These are phyloP conservation scores for Pelargonium fulgidum DNA, from an alignment of 441 rosid genomes.

Conservation along the genomic window DNA sequence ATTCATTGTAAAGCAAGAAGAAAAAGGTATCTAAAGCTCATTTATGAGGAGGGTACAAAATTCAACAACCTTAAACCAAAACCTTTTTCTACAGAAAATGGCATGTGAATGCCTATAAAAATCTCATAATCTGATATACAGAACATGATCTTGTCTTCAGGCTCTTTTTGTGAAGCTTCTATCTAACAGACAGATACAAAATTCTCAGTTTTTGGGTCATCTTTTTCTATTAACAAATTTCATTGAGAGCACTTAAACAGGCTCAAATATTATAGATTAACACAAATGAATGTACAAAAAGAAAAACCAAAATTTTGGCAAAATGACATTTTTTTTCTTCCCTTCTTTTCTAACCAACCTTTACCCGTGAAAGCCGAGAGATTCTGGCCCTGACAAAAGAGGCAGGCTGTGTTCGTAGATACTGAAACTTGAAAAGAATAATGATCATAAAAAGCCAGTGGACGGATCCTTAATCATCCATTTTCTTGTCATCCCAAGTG, in stretches of 20 bases:
- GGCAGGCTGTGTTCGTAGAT: slow-evolving; percentile 1
- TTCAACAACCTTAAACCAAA: too few species aligned
- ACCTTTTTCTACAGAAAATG: too few species aligned
- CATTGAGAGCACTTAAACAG: background rate
- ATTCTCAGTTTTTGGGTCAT: too few species aligned
- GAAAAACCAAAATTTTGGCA: background rate
- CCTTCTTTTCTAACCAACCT: background rate
- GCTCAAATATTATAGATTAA: background rate
- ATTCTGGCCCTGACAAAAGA: background rate
- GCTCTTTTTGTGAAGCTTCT: too few species aligned
- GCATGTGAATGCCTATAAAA: too few species aligned
- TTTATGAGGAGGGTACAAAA: too few species aligned
- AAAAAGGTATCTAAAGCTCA: too few species aligned
- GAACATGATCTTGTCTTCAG: too few species aligned
- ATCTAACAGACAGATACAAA: too few species aligned
- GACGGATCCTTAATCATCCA: background rate
- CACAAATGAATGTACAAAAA: background rate
- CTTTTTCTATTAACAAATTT: background rate
- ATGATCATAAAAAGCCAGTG: background rate
- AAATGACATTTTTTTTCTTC: background rate
- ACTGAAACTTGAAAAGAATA: background rate
- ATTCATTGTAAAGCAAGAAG: too few species aligned
- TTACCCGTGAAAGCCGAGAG: background rate
- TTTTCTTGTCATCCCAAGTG: background rate
- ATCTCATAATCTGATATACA: too few species aligned